phyloP scores from a whole-genome alignment of 2,329 filamentous ascomycete species.

The Fusarium beomiforme region DNA sequence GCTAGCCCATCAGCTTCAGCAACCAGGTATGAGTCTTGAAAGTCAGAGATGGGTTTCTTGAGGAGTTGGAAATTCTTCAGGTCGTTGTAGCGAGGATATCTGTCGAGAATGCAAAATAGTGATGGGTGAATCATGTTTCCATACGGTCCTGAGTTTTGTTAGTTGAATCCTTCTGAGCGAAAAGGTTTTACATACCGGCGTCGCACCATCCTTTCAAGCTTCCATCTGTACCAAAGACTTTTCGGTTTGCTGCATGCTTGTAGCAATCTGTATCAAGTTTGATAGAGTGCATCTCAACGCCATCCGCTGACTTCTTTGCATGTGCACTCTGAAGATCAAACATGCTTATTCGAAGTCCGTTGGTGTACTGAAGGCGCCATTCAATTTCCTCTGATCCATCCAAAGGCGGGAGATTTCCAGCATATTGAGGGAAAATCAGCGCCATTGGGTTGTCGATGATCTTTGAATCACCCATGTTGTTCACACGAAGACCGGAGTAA shows the following conservation, averaged over 20 bases:
- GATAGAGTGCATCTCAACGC: conserved; percentile 18
- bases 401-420: conserved; percentile 31
- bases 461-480: neutral
- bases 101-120: conserved; percentile 37
- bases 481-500: conserved; percentile 18
- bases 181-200: neutral
- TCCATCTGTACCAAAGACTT: conserved; percentile 17
- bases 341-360: conserved; percentile 37
- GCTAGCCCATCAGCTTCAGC: conserved; percentile 16
- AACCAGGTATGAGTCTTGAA: conserved; percentile 31
- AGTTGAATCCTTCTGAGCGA: neutral
- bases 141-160: conserved; percentile 7
- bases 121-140: conserved; percentile 40
- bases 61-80: conserved; percentile 26
- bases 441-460: conserved; percentile 16
- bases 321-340: conserved; percentile 40
- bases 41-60: conserved; percentile 33
- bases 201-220: conserved; percentile 34
- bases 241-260: conserved; percentile 23
- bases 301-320: neutral
- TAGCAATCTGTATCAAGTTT: conserved; percentile 35
- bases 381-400: conserved; percentile 41
- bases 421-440: conserved; percentile 38
- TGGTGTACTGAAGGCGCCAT: conserved; percentile 34
- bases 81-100: conserved; percentile 36